Evolutionary conservation across 169 alveolate species (phyloP).

Genomic region (Ichthyophthirius multifiliis): DNA sequence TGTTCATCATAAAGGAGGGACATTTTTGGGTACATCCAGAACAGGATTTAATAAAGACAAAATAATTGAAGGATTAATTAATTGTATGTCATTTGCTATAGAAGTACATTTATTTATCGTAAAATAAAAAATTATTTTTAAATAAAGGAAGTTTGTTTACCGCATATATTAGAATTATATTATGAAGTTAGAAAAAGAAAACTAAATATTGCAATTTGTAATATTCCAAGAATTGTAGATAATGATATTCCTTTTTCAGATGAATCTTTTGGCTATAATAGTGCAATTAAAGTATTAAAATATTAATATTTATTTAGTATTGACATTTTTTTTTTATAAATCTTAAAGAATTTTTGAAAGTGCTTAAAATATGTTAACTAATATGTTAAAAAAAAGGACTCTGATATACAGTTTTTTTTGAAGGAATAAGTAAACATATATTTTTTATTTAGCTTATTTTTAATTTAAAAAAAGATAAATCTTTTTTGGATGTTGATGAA

Average conservation of each 20-base stretch:
- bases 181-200: constrained; percentile 44
- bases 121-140: too few species aligned
- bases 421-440: constrained; percentile 71
- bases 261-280: constrained; percentile 75
- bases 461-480: too few species aligned
- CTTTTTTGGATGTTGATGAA: too few species aligned
- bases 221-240: constrained; percentile 77
- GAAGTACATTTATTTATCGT: constrained; percentile 26
- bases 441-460: neutral
- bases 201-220: constrained; percentile 50
- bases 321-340: neutral
- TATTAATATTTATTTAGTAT: too few species aligned
- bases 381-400: constrained; percentile 50
- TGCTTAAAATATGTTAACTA: constrained; percentile 60
- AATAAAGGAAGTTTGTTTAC: too few species aligned
- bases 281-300: constrained; percentile 58
- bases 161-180: constrained; percentile 45
- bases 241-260: constrained; percentile 81
- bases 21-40: constrained; percentile 77
- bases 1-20: constrained; percentile 74
- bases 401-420: constrained; percentile 74
- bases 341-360: constrained; percentile 58
- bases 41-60: constrained; percentile 66
- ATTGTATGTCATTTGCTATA: constrained; percentile 71
- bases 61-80: constrained; percentile 68